A percentile compares a stretch with the other conserved stretches of the same genome.
phyloP scores from a whole-genome alignment of 805 yeast species.

The Kodamaea fukazawae region DNA sequence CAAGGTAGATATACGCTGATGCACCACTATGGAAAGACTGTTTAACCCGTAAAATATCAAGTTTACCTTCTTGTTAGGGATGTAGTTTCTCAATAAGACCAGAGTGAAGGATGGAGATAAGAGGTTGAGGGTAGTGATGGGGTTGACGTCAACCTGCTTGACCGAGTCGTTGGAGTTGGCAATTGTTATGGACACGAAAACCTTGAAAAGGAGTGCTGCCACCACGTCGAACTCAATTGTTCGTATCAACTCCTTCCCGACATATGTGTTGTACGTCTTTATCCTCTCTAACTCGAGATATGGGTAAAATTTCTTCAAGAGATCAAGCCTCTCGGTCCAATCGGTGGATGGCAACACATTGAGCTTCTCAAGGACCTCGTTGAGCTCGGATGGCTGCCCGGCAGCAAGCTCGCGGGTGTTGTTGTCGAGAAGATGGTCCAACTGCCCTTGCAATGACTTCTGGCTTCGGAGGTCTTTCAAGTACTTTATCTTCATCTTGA shows the following conservation, averaged over 20 bases:
- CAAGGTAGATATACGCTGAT: constrained; percentile 21
- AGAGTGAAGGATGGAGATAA: constrained; percentile 23
- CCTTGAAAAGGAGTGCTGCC: constrained; percentile 22
- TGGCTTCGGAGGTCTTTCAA: constrained; percentile 14
- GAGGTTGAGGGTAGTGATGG: constrained; percentile 13
- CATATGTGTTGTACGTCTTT: constrained; percentile 12
- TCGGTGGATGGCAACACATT: constrained; percentile 36
- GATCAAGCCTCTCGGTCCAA: constrained; percentile 19
- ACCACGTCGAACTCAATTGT: constrained; percentile 15
- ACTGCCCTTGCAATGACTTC: constrained; percentile 13
- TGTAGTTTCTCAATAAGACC: constrained; percentile 21
- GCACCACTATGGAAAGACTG: constrained; percentile 26
- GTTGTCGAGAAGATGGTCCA: constrained; percentile 20
- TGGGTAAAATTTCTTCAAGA: constrained; percentile 26
- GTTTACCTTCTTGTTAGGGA: constrained; percentile 26
- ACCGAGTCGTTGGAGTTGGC: constrained; percentile 6
- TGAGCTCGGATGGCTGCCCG: constrained; percentile 12
- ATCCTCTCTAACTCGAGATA: constrained; percentile 18
- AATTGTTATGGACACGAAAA: constrained; percentile 15
- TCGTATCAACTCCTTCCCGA: constrained; percentile 13
- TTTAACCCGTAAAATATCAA: constrained; percentile 31
- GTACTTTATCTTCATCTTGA: constrained; percentile 12
- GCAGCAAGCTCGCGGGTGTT: constrained; percentile 15
- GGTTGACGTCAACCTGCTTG: neutral
- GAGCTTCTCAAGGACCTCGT: constrained; percentile 21